These are phyloP conservation scores for Quillaja saponaria DNA, from an alignment of 306 rosid genomes.

Conservation along the genomic window DNA sequence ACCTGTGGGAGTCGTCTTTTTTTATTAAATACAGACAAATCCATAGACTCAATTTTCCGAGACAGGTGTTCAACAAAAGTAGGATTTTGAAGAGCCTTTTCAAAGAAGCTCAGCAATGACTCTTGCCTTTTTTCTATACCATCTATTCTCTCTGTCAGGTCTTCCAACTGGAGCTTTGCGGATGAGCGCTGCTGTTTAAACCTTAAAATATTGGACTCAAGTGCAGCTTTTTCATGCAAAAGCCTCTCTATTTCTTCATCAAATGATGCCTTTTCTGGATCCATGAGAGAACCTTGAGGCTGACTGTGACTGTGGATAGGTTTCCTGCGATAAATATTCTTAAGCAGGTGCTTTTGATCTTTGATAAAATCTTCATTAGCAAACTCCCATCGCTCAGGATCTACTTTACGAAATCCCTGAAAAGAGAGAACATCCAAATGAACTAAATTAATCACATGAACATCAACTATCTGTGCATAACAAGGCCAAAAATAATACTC, in stretches of 20 bases:
- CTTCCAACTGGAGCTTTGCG: conserved; percentile 64
- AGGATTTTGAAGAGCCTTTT: conserved; percentile 74
- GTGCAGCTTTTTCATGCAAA: conserved; percentile 57
- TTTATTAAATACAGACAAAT: conserved; percentile 71
- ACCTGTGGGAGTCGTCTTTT: conserved; percentile 83
- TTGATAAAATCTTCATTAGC: conserved; percentile 87
- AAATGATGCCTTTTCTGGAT: conserved; percentile 83
- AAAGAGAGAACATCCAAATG: conserved; percentile 1
- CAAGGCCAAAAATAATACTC: too few species aligned
- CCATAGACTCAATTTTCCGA: conserved; percentile 76
- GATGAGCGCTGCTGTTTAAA: conserved; percentile 57
- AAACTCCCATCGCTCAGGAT: conserved; percentile 95
- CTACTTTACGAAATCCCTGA: conserved; percentile 92
- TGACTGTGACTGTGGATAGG: conserved; percentile 97
- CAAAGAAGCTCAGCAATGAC: conserved; percentile 47
- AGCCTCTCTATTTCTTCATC: conserved; percentile 89
- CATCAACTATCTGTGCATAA: neutral
- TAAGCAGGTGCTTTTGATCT: conserved; percentile 92
- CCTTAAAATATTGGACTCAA: conserved; percentile 61
- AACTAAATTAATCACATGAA: neutral
- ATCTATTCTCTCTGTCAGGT: conserved; percentile 54
- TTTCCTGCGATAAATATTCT: conserved; percentile 91
- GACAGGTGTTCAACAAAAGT: conserved; percentile 61
- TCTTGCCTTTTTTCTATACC: conserved; percentile 73
- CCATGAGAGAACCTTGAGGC: conserved; percentile 74